Percentiles rank a stretch among this genome's conserved stretches.
These are phyloP conservation scores for Pestalotiopsis sp. DNA, from an alignment of 2,329 filamentous ascomycete genomes.

Conservation along the genomic window DNA sequence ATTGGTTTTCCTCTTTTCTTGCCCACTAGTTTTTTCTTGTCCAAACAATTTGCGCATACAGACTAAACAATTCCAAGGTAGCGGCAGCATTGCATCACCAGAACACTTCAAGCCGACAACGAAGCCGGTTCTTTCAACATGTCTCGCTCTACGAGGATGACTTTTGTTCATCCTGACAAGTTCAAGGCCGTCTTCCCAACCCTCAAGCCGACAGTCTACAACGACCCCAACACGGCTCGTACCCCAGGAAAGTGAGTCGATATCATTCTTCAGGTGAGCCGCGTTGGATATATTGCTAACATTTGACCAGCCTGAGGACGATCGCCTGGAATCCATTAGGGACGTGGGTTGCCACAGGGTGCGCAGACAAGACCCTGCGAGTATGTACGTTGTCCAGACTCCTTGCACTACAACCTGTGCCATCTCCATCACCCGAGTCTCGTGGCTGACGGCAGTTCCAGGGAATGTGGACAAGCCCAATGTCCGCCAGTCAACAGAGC, in stretches of 20 bases:
- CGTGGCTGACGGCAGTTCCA: conserved; percentile 25
- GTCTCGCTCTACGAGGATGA: conserved; percentile 29
- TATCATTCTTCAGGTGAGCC: no score
- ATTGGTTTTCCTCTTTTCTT: no score
- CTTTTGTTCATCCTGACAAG: conserved; percentile 34
- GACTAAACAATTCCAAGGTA: no score
- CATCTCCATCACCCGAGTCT: background rate
- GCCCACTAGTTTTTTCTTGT: no score
- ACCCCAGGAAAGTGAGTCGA: conserved; percentile 32
- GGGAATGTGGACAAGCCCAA: conserved; percentile 78
- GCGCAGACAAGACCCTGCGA: conserved; percentile 69
- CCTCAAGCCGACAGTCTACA: conserved; percentile 34
- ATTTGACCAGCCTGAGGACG: conserved; percentile 63
- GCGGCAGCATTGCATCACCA: no score
- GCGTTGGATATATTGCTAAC: conserved; percentile 10
- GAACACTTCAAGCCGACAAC: background rate
- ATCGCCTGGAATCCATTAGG: conserved; percentile 91
- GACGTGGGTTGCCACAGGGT: conserved; percentile 80
- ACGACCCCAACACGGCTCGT: conserved; percentile 31
- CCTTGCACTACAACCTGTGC: background rate
- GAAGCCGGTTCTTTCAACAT: conserved; percentile 18
- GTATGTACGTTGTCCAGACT: conserved; percentile 59
- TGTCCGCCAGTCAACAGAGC: conserved; percentile 74
- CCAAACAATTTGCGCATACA: no score
- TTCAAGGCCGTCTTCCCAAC: conserved; percentile 33